A percentile compares a stretch with the other conserved stretches of the same genome.
phyloP scores from a whole-genome alignment of 805 yeast species.

The Debaryomyces castellii region DNA sequence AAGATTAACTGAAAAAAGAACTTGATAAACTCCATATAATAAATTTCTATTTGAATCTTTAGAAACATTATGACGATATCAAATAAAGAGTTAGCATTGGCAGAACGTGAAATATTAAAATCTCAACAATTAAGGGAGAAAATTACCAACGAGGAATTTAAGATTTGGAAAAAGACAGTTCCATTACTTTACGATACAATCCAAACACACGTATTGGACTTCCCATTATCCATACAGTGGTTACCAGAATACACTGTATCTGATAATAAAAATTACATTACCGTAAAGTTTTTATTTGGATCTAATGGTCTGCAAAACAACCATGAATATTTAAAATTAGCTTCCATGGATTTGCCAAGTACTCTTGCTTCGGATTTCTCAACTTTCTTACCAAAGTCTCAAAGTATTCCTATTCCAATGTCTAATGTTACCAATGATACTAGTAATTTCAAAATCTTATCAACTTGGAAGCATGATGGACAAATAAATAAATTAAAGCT shows the following conservation, averaged over 20 bases:
- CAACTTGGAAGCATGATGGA: conserved; percentile 61
- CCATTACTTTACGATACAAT: conserved; percentile 75
- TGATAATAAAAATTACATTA: conserved; percentile 28
- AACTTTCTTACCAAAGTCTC: conserved; percentile 20
- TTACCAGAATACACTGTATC: conserved; percentile 46
- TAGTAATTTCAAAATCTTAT: conserved; percentile 42
- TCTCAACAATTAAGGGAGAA: conserved; percentile 61
- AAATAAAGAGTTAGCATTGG: conserved; percentile 19
- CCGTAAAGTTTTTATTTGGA: conserved; percentile 46
- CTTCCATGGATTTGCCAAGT: conserved; percentile 47
- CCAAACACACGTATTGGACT: conserved; percentile 63
- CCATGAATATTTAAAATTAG: conserved; percentile 46
- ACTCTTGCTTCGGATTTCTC: conserved; percentile 43
- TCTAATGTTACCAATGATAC: conserved; percentile 22
- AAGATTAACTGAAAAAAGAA: conserved; percentile 1
- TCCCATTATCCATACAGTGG: conserved; percentile 75
- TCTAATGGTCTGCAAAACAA: conserved; percentile 43
- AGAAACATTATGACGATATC: conserved; percentile 9
- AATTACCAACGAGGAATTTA: conserved; percentile 70
- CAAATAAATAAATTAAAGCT: conserved; percentile 65
- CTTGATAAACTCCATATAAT: background rate
- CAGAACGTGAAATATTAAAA: conserved; percentile 34
- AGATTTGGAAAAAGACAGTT: conserved; percentile 80
- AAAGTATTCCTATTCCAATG: conserved; percentile 22
- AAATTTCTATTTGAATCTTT: background rate